Conservation (phyloP, 116 monocot species). For the Thalassia testudinum region DNA sequence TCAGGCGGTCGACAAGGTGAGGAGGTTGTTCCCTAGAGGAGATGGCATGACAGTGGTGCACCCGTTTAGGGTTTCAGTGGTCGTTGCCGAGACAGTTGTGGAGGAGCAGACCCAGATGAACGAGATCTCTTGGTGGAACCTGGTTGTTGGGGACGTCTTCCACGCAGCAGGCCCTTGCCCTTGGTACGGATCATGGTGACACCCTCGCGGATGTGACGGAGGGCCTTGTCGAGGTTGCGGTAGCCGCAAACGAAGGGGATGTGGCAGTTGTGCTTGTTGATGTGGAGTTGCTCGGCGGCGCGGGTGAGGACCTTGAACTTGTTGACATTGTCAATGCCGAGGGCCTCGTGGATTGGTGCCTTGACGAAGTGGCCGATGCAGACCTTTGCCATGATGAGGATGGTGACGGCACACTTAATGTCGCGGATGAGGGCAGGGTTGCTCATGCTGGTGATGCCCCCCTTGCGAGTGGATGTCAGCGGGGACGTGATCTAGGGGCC, state of each 20-base stretch:
- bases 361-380: constrained; percentile 20
- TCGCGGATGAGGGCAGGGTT: constrained; percentile 36
- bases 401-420: constrained; percentile 31
- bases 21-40: too few species aligned
- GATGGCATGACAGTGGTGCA: too few species aligned
- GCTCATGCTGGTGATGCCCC: constrained; percentile 71
- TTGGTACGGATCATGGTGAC: constrained; percentile 21
- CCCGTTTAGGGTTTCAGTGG: too few species aligned
- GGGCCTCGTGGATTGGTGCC: constrained; percentile 17
- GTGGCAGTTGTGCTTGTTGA: constrained; percentile 23
- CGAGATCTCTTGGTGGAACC: too few species aligned
- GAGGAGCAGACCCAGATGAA: too few species aligned
- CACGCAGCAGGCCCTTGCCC: too few species aligned
- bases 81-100: too few species aligned
- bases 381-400: constrained; percentile 23
- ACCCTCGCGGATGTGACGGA: constrained; percentile 15
- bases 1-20: too few species aligned
- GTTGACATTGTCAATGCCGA: constrained; percentile 17
- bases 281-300: constrained; percentile 15
- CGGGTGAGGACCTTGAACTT: constrained; percentile 19
- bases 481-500: constrained; percentile 79
- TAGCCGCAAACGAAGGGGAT: constrained; percentile 18
- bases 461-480: constrained; percentile 72
- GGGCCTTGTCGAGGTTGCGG: constrained; percentile 17
- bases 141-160: too few species aligned